phyloP scores from a whole-genome alignment of 768 basidiomycete species.

The Leccinum subgranulosum region DNA sequence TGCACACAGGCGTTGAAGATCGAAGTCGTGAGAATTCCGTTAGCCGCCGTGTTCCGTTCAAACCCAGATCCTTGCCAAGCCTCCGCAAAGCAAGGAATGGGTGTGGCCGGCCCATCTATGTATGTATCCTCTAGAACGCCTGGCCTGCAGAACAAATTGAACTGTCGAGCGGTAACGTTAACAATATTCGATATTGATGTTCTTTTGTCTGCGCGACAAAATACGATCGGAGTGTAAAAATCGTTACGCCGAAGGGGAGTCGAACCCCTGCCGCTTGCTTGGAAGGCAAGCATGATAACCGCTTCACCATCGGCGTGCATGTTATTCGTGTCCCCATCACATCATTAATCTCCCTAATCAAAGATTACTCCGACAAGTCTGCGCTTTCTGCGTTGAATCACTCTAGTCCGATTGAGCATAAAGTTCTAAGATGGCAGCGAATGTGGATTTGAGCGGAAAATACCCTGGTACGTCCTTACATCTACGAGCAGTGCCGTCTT shows the following conservation, averaged over 20 bases:
- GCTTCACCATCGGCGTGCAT: slow-evolving; percentile 71
- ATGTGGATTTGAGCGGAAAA: slow-evolving; percentile 10
- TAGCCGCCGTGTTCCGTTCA: too few species aligned
- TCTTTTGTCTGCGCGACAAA: too few species aligned
- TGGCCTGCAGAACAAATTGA: too few species aligned
- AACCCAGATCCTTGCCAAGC: too few species aligned
- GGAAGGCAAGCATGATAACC: slow-evolving; percentile 94
- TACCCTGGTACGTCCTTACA: slow-evolving; percentile 20
- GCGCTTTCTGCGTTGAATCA: not conserved
- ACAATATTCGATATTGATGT: too few species aligned
- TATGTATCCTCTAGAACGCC: too few species aligned
- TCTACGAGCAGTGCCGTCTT: not conserved
- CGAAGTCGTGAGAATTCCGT: not conserved
- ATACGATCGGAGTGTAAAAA: too few species aligned
- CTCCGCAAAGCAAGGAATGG: too few species aligned
- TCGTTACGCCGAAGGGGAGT: slow-evolving; percentile 58
- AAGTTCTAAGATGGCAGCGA: slow-evolving; percentile 4
- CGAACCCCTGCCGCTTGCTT: slow-evolving; percentile 75
- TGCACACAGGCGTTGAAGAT: not conserved
- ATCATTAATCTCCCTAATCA: not conserved
- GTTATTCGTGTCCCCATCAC: too few species aligned
- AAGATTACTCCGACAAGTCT: not conserved
- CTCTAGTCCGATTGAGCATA: not conserved
- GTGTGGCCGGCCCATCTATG: too few species aligned
- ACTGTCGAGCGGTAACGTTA: too few species aligned